Evolutionary conservation across 495 filamentous ascomycete species (phyloP), one percentile per base, ranked within the genome.

Genomic region (Clavariopsis aquatica): DNA sequence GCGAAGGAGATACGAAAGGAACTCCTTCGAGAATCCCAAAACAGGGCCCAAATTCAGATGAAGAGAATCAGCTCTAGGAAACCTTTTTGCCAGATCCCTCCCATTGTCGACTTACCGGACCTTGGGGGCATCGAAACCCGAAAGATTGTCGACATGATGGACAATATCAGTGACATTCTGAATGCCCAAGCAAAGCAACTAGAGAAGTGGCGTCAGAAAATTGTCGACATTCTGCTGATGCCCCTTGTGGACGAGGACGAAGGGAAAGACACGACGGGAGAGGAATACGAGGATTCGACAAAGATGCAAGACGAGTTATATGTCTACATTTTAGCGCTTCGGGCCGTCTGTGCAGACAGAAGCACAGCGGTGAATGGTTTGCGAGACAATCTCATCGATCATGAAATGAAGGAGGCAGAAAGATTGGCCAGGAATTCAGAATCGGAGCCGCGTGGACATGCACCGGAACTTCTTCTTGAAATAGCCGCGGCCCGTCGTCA

Each of bases 231-330:
- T 20, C 80, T 97, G 1, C 76, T 86, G 1, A 80, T 85, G 47
- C 84, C 89, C 0, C 80, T 98, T 7, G 88, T 98, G 23, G 94
- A 97, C 67, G 84, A 92, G 68, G 91, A 95, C 52, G 81, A 84
- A 7, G 82, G 81, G 15, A 77, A 81, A 8, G 89, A 94, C 36
- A 81, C 86, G 1, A 89, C 92, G 41, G 93, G 94, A 34, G 85
- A 96, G 23, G 93, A 97, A 73, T 95, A 94, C 64, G 90, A 92
- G 63, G 83, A 87, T 17, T 94, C 93, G 1, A 93, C 89, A 0
- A 90, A 89, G 72, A 81, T 87, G 45, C 93, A 97, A 73, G 92
- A 95, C 60, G 81, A 89, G 64, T 85, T 96, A 36, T 89, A 91
- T 76, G 89, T 89, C 19, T 96, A 93, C 72, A 86, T 93, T 64